phyloP scores from a whole-genome alignment of 352 stramenopile genomes.

The Phytophthora aleatoria region DNA sequence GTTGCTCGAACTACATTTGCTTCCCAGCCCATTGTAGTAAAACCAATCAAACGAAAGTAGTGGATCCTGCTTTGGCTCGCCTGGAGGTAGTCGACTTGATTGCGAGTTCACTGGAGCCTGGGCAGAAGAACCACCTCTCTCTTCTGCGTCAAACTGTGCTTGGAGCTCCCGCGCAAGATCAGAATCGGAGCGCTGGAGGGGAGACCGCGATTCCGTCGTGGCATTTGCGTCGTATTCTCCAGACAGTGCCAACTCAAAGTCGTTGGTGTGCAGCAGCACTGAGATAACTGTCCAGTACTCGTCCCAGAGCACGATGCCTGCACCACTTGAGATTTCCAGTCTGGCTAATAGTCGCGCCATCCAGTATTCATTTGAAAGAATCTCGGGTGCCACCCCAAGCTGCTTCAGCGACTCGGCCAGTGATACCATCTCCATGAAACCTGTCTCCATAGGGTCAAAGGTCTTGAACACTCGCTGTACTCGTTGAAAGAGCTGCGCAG shows the following conservation, averaged over 20 bases:
- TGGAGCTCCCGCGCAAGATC: slow-evolving; percentile 75
- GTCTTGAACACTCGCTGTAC: slow-evolving; percentile 90
- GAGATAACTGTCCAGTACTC: slow-evolving; percentile 91
- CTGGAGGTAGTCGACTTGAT: not conserved
- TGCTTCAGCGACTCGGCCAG: slow-evolving; percentile 69
- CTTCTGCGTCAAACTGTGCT: slow-evolving; percentile 75
- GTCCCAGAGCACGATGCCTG: slow-evolving; percentile 93
- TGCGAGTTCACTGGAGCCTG: not conserved
- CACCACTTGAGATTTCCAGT: slow-evolving; percentile 68
- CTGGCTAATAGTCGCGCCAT: slow-evolving; percentile 64
- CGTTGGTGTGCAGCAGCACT: slow-evolving; percentile 70
- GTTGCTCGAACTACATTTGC: slow-evolving; percentile 4
- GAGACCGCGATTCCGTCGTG: not conserved
- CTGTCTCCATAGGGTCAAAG: slow-evolving; percentile 87
- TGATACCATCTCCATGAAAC: slow-evolving; percentile 77
- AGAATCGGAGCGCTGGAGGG: slow-evolving; percentile 64
- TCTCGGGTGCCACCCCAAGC: slow-evolving; percentile 60
- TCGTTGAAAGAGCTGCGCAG: slow-evolving; percentile 79
- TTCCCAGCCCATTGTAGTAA: slow-evolving; percentile 41
- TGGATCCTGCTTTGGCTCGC: not conserved
- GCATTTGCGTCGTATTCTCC: slow-evolving; percentile 41
- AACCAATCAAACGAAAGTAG: slow-evolving; percentile 39
- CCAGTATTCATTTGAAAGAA: slow-evolving; percentile 62
- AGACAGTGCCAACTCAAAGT: slow-evolving; percentile 69
- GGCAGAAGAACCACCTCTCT: slow-evolving; percentile 10